phyloP scores from a whole-genome alignment of 2,329 filamentous ascomycete species.

The Leptographium procerum region DNA sequence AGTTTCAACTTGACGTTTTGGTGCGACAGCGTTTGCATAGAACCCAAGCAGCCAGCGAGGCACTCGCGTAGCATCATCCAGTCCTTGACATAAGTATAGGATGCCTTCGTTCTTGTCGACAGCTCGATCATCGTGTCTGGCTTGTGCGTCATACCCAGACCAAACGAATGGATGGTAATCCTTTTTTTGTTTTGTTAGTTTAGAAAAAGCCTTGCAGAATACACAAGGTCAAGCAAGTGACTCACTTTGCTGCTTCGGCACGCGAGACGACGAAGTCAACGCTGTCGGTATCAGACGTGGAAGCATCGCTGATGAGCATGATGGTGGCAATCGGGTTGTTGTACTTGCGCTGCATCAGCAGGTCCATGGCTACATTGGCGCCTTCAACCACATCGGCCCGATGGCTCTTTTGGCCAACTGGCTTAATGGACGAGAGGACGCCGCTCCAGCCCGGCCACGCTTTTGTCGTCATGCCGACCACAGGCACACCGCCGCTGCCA shows the following conservation, averaged over 20 bases:
- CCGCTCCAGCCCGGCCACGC: conserved; percentile 86
- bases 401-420: conserved; percentile 91
- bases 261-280: conserved; percentile 96
- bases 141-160: conserved; percentile 91
- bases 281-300: conserved; percentile 84
- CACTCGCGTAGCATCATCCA: conserved; percentile 99
- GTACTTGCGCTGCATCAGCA: conserved; percentile 94
- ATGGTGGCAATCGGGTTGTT: conserved; percentile 94
- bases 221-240: conserved; percentile 13
- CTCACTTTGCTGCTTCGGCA: conserved; percentile 90
- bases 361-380: conserved; percentile 95
- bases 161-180: conserved; percentile 93
- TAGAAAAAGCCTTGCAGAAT: not conserved
- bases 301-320: conserved; percentile 92
- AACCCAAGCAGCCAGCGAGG: conserved; percentile 81
- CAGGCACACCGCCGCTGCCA: conserved; percentile 79
- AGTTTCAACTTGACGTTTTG: conserved; percentile 96
- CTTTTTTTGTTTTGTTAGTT: conserved; percentile 36
- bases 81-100: conserved; percentile 97
- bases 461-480: conserved; percentile 98
- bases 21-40: conserved; percentile 89
- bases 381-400: conserved; percentile 95
- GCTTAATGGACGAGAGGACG: conserved; percentile 75
- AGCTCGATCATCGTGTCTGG: conserved; percentile 98
- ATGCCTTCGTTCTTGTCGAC: conserved; percentile 88